Evolutionary conservation across 2,329 filamentous ascomycete genomes (phyloP).

Genomic region (Exutisphaerella laricina): DNA sequence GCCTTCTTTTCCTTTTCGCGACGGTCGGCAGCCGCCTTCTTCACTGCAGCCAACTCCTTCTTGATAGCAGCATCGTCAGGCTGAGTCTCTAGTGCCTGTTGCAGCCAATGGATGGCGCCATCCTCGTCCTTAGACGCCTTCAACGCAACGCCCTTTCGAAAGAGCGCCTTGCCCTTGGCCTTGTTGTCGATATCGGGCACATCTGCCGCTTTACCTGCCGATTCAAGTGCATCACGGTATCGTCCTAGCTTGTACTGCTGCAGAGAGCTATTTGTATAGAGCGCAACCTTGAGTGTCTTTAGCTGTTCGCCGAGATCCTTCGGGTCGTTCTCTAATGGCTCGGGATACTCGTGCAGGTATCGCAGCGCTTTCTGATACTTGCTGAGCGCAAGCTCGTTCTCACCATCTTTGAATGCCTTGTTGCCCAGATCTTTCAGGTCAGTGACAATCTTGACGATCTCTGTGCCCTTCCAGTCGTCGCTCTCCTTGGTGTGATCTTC

Average conservation of each 20-base stretch:
- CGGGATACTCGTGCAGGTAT: slow-evolving; percentile 81
- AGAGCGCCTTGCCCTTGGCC: slow-evolving; percentile 85
- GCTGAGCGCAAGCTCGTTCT: slow-evolving; percentile 64
- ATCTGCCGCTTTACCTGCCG: slow-evolving; percentile 67
- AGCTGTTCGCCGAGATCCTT: slow-evolving; percentile 62
- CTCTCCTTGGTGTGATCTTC: slow-evolving; percentile 62
- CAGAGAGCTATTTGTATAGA: slow-evolving; percentile 85
- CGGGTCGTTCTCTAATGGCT: slow-evolving; percentile 62
- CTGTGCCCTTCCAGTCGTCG: slow-evolving; percentile 58
- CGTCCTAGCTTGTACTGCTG: slow-evolving; percentile 73
- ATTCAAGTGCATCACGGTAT: slow-evolving; percentile 64
- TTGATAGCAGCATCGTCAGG: slow-evolving; percentile 70
- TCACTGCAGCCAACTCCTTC: slow-evolving; percentile 71
- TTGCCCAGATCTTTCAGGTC: slow-evolving; percentile 92
- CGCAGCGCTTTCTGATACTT: slow-evolving; percentile 94
- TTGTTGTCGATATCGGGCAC: slow-evolving; percentile 59
- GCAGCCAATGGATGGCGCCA: slow-evolving; percentile 50
- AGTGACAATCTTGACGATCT: slow-evolving; percentile 70
- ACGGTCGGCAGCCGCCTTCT: slow-evolving; percentile 66
- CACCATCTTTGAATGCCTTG: slow-evolving; percentile 77
- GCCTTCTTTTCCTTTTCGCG: slow-evolving; percentile 85
- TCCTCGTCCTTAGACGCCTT: slow-evolving; percentile 80
- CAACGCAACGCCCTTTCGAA: slow-evolving; percentile 71
- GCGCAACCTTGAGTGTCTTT: slow-evolving; percentile 68
- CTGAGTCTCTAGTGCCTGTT: slow-evolving; percentile 39